Evolutionary conservation across 345 rosid genomes (phyloP).

Genomic region (Linum usitatissimum): DNA sequence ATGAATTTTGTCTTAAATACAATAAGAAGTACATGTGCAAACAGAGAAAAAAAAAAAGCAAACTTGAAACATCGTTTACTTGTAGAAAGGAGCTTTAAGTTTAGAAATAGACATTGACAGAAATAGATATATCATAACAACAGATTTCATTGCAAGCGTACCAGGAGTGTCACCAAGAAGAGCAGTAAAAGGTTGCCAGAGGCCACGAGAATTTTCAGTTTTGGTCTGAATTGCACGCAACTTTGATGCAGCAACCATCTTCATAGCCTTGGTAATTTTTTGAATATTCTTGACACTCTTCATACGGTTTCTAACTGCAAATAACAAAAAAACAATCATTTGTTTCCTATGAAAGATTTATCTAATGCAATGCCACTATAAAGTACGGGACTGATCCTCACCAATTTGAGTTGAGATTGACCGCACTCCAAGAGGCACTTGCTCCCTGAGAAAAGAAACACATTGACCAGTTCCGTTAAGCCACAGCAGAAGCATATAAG

Average conservation of each 20-base stretch:
- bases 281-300: slow-evolving; percentile 97
- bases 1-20: no score
- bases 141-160: slow-evolving; percentile 17
- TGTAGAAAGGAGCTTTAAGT: not conserved
- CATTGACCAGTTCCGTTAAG: not conserved
- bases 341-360: slow-evolving; percentile 1
- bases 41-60: not conserved
- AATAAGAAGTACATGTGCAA: no score
- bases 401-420: slow-evolving; percentile 86
- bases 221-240: slow-evolving; percentile 66
- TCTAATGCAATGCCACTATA: not conserved
- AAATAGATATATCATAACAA: not conserved
- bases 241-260: slow-evolving; percentile 99
- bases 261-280: slow-evolving; percentile 98
- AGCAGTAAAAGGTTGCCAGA: slow-evolving; percentile 87
- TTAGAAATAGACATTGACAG: not conserved
- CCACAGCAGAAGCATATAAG: not conserved
- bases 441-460: slow-evolving; percentile 47
- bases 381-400: slow-evolving; percentile 24
- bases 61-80: not conserved
- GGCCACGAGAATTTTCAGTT: slow-evolving; percentile 96
- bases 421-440: slow-evolving; percentile 58
- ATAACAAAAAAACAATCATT: slow-evolving; percentile 12
- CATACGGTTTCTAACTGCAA: slow-evolving; percentile 90
- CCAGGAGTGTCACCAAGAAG: slow-evolving; percentile 66